Base-by-base conservation (phyloP, 2,329 filamentous ascomycete genomes). In the Diaporthe caulivora region DNA sequence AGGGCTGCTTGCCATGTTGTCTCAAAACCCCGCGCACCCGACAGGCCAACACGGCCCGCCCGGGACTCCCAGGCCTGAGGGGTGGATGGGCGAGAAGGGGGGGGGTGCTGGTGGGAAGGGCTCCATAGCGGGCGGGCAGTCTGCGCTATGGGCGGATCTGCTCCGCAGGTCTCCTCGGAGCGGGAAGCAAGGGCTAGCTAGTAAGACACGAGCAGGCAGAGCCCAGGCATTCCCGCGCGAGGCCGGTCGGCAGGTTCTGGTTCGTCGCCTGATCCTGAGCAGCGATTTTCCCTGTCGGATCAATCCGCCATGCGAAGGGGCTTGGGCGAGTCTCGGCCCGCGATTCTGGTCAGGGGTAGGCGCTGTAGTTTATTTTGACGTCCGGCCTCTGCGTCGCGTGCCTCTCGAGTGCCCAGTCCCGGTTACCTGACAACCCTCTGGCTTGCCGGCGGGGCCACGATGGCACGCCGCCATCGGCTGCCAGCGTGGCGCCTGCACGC, bases 341-440 rank as follows among this genome's bases (percentile, higher is more conserved):
- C 42, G 60, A 49, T 64, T 64, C 60, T 64, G 44, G 60, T 34
- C 60, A 64, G 60, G 60, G 60, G 60, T 64, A 37, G 60, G 42
- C 42, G 47, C 42, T 49, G 60, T 64, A 64, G 60, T 49, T 64
- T 64, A 64, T 64, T 64, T 64, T 64, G 42, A 64, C 60, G 60
- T 64, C 60, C 42, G 21, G 18, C 60, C 17, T 47, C 60, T 49
- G 34, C 3, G 57, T 60, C 37, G 57, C 31, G 17, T n/a, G 31
- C 21, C n/a, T 15, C 21, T 60, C 29, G 29, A 34, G 34, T 37
- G 13, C 18, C 21, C 57, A 26, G 57, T 7, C 24, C 24, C 37
- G 24, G 21, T 8, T 44, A 10, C 57, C 37, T 37, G 57, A 42
- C 11, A 26, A 26, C 37, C 29, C 24, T 47, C 37, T 21, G 37